These are phyloP conservation scores for Heterobasidion occidentale DNA, from an alignment of 1,284 basidiomycete species.

Conservation along the genomic window DNA sequence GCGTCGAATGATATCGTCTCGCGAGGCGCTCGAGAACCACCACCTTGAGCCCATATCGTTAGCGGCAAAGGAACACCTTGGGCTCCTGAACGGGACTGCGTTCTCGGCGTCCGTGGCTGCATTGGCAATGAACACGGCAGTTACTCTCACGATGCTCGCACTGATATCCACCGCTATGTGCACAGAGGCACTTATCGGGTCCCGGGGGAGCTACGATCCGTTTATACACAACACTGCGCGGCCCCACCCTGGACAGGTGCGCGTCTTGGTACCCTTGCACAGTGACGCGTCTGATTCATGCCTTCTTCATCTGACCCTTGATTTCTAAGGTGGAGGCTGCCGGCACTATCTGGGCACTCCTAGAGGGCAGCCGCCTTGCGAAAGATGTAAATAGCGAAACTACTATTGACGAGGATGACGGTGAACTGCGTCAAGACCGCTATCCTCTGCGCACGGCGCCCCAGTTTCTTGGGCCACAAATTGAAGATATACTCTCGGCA, in stretches of 20 bases:
- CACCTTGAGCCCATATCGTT: conserved; percentile 63
- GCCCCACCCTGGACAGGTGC: conserved; percentile 81
- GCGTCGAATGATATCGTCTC: conserved; percentile 50
- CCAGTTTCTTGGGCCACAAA: conserved; percentile 82
- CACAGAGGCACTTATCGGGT: conserved; percentile 74
- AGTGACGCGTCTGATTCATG: neutral
- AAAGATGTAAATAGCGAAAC: conserved; percentile 54
- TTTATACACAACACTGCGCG: conserved; percentile 77
- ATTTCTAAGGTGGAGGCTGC: conserved; percentile 56
- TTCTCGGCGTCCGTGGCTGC: conserved; percentile 63
- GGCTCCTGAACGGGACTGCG: conserved; percentile 78
- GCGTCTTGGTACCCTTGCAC: conserved; percentile 8
- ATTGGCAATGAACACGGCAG: conserved; percentile 64
- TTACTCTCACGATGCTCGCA: conserved; percentile 63
- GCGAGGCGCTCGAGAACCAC: conserved; percentile 60
- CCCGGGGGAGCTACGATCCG: conserved; percentile 65
- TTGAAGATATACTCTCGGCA: conserved; percentile 73
- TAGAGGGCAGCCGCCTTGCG: conserved; percentile 69
- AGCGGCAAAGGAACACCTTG: conserved; percentile 77
- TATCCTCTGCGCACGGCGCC: conserved; percentile 75
- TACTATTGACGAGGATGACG: conserved; percentile 62
- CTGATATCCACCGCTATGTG: conserved; percentile 81
- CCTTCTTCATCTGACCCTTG: too few species aligned
- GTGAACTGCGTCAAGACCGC: conserved; percentile 66
- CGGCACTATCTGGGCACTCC: conserved; percentile 57